Conservation (phyloP, 352 stramenopile genomes). For the Globisporangium apiculatum region DNA sequence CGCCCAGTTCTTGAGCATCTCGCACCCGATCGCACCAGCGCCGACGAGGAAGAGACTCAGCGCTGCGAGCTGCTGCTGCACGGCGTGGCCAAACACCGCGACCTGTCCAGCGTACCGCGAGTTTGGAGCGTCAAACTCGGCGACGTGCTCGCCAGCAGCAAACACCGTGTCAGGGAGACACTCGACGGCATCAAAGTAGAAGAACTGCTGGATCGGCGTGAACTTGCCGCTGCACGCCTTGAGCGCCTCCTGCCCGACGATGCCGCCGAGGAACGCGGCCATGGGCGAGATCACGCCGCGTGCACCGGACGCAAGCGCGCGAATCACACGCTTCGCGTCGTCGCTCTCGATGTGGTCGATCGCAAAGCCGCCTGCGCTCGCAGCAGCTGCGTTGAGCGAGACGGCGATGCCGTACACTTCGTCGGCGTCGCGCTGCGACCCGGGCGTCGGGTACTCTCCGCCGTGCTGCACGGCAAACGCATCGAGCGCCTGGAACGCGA, state of each 20-base stretch:
- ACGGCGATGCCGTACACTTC: slow-evolving; percentile 80
- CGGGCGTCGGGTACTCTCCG: slow-evolving; percentile 82
- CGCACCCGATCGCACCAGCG: slow-evolving; percentile 98
- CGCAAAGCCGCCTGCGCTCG: slow-evolving; percentile 50
- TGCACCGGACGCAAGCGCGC: slow-evolving; percentile 78
- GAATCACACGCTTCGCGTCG: slow-evolving; percentile 71
- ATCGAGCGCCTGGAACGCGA: slow-evolving; percentile 87
- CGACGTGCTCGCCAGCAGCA: slow-evolving; percentile 18
- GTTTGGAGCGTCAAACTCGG: slow-evolving; percentile 59
- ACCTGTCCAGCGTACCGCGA: slow-evolving; percentile 93
- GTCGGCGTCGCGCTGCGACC: slow-evolving; percentile 74
- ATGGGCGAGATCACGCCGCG: slow-evolving; percentile 93
- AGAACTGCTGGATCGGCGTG: slow-evolving; percentile 97
- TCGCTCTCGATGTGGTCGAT: slow-evolving; percentile 56
- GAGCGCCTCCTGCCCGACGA: slow-evolving; percentile 97
- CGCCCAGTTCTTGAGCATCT: slow-evolving; percentile 99
- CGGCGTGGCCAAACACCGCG: slow-evolving; percentile 77
- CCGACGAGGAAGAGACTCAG: slow-evolving; percentile 97
- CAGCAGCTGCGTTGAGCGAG: slow-evolving; percentile 69
- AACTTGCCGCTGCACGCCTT: slow-evolving; percentile 99
- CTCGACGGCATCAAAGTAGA: slow-evolving; percentile 99
- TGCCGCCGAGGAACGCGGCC: slow-evolving; percentile 95
- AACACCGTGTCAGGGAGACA: slow-evolving; percentile 87
- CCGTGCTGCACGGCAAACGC: slow-evolving; percentile 72
- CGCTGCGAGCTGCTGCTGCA: slow-evolving; percentile 81